Evolutionary conservation across 2,329 filamentous ascomycete species (phyloP).

Genomic region (Hypoxylon sp.): DNA sequence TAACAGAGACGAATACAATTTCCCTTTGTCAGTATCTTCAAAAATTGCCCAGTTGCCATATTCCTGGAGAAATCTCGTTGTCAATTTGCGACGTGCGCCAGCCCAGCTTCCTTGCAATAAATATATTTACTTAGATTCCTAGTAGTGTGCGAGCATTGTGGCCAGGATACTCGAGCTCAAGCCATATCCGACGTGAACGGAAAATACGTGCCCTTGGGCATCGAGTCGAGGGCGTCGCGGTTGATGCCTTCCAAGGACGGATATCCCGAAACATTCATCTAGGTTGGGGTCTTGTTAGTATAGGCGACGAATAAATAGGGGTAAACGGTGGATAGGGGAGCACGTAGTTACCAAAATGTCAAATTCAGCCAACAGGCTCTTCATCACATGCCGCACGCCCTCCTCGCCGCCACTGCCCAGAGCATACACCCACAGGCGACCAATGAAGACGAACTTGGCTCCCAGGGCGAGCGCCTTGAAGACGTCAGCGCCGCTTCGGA

Average conservation of each 20-base stretch:
- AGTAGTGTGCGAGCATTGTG: not conserved
- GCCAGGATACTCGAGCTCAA: constrained; percentile 3
- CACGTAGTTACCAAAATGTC: constrained; percentile 56
- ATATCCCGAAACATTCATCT: constrained; percentile 65
- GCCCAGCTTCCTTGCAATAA: too few species aligned
- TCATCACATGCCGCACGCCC: constrained; percentile 68
- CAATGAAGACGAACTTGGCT: constrained; percentile 69
- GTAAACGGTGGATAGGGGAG: not conserved
- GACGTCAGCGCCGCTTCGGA: constrained; percentile 64
- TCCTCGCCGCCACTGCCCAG: constrained; percentile 66
- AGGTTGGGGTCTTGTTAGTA: not conserved
- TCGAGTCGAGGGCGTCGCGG: constrained; percentile 51
- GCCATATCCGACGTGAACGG: constrained; percentile 35
- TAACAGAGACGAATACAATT: constrained; percentile 12
- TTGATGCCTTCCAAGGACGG: constrained; percentile 61
- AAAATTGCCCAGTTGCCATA: too few species aligned
- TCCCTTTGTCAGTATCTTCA: constrained; percentile 16
- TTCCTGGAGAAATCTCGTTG: not conserved
- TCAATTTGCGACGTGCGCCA: not conserved
- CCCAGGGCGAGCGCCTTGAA: constrained; percentile 68
- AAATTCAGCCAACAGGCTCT: constrained; percentile 66
- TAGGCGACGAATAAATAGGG: not conserved
- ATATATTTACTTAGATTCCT: not conserved
- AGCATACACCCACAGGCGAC: constrained; percentile 67
- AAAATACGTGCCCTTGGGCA: constrained; percentile 51